Evolutionary conservation across 2,329 filamentous ascomycete genomes (phyloP).

Genomic region (Tolypocladium ophioglossoides): DNA sequence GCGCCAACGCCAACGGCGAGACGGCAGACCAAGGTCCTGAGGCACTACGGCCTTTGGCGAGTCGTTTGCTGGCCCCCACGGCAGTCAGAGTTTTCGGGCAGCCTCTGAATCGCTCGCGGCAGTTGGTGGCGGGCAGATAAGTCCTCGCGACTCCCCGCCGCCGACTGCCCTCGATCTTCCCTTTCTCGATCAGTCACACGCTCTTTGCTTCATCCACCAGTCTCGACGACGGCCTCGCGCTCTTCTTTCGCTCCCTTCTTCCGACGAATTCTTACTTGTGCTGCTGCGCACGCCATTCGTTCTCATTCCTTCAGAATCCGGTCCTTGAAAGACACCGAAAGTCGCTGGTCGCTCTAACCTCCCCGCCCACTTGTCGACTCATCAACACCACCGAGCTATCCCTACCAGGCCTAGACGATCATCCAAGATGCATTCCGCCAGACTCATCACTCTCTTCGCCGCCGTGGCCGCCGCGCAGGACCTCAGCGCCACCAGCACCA

Average conservation of each 20-base stretch:
- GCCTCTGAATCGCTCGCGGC: not conserved
- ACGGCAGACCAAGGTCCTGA: not conserved
- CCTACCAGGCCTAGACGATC: not conserved
- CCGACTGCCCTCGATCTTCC: not conserved
- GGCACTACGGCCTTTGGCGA: not conserved
- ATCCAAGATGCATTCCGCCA: constrained; percentile 35
- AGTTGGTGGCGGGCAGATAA: not conserved
- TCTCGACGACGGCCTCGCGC: not conserved
- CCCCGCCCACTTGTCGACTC: not conserved
- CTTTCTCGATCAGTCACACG: constrained; percentile 2
- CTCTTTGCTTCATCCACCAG: not conserved
- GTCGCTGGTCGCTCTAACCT: not conserved
- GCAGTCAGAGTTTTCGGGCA: not conserved
- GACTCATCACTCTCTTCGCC: constrained; percentile 29
- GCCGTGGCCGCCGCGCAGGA: constrained; percentile 27
- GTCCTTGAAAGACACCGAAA: not conserved
- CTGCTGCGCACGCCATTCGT: not conserved
- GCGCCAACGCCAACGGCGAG: not conserved
- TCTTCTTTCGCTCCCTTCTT: not conserved
- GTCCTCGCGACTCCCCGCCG: not conserved
- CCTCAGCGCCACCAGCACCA: constrained; percentile 21
- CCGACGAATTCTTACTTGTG: not conserved
- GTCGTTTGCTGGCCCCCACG: not conserved
- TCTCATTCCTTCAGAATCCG: not conserved
- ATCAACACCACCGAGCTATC: constrained; percentile 3